Conservation (phyloP, 163 green algal species). For the Chloromonas sp. region DNA sequence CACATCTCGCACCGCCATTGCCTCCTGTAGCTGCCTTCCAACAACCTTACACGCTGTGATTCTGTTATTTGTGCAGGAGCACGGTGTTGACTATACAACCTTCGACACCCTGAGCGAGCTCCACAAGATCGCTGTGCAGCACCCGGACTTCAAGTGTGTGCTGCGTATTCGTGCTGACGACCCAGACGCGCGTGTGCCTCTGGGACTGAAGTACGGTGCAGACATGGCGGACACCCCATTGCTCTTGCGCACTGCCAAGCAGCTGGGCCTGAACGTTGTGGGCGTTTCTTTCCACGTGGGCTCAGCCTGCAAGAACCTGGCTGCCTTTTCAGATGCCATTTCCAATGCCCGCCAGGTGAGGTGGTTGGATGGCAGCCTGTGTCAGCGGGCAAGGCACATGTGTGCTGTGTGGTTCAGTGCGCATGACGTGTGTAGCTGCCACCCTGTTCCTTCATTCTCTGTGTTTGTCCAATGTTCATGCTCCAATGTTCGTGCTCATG, state of each 20-base stretch:
- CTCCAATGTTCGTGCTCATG: no score
- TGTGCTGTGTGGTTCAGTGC: no score
- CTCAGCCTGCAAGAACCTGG: conserved; percentile 73
- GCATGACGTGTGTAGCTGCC: no score
- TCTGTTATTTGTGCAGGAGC: conserved; percentile 22
- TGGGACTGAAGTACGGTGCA: conserved; percentile 94
- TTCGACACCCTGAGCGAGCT: conserved; percentile 81
- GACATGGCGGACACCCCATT: conserved; percentile 36
- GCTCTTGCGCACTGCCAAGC: conserved; percentile 48
- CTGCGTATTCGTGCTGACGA: conserved; percentile 70
- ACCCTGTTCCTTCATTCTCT: no score
- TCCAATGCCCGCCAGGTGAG: conserved; percentile 40
- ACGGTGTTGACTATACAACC: conserved; percentile 56
- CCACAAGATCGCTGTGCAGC: conserved; percentile 63
- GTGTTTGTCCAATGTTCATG: not conserved
- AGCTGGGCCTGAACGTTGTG: conserved; percentile 69
- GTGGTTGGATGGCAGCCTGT: not conserved
- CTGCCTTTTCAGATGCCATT: conserved; percentile 68
- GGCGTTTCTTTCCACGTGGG: conserved; percentile 98
- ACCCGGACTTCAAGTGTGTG: conserved; percentile 56
- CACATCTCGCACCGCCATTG: no score
- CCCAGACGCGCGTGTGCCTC: conserved; percentile 71
- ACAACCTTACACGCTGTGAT: not conserved
- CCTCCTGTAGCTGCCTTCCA: no score
- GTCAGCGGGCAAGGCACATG: not conserved